Evolutionary conservation across 306 rosid species (phyloP), one percentile per base, ranked within the genome.

Genomic region (Leucaena leucocephala): DNA sequence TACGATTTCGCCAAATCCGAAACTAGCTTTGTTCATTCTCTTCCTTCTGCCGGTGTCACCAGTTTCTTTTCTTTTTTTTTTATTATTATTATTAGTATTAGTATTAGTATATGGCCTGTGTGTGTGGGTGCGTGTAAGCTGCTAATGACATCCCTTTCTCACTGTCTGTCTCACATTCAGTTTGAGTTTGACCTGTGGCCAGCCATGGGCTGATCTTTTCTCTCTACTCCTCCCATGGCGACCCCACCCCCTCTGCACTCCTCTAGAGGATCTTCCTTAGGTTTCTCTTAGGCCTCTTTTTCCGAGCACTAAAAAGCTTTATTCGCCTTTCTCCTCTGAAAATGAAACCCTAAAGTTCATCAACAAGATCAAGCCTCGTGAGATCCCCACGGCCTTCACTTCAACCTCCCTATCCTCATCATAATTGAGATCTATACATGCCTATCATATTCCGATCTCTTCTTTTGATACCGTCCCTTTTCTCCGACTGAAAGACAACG

Each of bases 131-230:
- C 40, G 67, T 61, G 78, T 69, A 76, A 79, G 62, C 34, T 70
- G 22, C 16, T 16, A 69, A 21, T 27, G 65, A 58, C 82, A 80
- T 6, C 11, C 38, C 79, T 36, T 64, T 50, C 84, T 66, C 82
- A 38, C 82, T 77, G 80, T 78, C 82, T 71, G 82, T 86, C 86
- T 76, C 84, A 71, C 87, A 84, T 83, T 87, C 87, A 81, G 90
- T 86, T 83, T 94, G 95, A 92, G 92, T 90, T 89, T 92, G 98
- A 94, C 98, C 95, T 90, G 79, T 86, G 82, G 97, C 93, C 95
- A 83, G 86, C 88, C 72, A n/a, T 10, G 15, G 84, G 80, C 86
- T 78, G 44, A 85, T 39, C 84, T 81, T 71, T 87, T 74, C 73
- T 73, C 78, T 89, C 86, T 87, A 82, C 59, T 50, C 87, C 89